A percentile compares a stretch with the other conserved stretches of the same genome.
phyloP scores from a whole-genome alignment of 2,329 filamentous ascomycete species.

The Ceratocystis colombiana region DNA sequence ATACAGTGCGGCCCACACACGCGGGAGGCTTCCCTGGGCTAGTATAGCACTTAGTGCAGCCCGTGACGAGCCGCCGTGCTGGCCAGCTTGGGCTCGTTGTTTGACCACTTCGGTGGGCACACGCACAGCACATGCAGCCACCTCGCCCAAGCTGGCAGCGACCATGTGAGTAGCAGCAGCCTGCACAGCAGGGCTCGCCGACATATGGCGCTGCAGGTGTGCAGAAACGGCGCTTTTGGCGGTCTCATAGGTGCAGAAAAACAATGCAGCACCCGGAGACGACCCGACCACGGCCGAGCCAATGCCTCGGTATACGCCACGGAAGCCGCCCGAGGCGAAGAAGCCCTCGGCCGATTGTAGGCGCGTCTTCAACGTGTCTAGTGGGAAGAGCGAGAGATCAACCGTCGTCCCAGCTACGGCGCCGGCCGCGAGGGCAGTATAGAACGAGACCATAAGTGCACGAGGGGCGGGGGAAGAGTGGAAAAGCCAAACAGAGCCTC shows the following conservation, averaged over 20 bases:
- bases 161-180: conserved; percentile 53
- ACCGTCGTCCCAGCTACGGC: conserved; percentile 89
- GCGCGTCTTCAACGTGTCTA: conserved; percentile 97
- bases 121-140: conserved; percentile 82
- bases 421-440: conserved; percentile 62
- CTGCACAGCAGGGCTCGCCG: conserved; percentile 32
- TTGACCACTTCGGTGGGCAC: conserved; percentile 97
- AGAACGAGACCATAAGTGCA: conserved; percentile 39
- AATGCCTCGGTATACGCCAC: conserved; percentile 84
- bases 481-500: neutral
- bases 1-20: conserved; percentile 77
- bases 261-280: conserved; percentile 86
- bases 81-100: conserved; percentile 83
- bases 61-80: conserved; percentile 61
- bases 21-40: conserved; percentile 36
- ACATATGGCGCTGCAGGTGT: conserved; percentile 27
- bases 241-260: conserved; percentile 90
- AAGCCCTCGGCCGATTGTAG: conserved; percentile 76
- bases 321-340: conserved; percentile 75
- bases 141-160: conserved; percentile 75
- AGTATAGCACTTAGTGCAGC: conserved; percentile 62
- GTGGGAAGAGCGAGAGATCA: conserved; percentile 90
- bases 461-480: neutral
- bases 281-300: conserved; percentile 83
- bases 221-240: conserved; percentile 29